These are phyloP conservation scores for Trichosporon inkin DNA, from an alignment of 1,284 basidiomycete species.

Conservation along the genomic window DNA sequence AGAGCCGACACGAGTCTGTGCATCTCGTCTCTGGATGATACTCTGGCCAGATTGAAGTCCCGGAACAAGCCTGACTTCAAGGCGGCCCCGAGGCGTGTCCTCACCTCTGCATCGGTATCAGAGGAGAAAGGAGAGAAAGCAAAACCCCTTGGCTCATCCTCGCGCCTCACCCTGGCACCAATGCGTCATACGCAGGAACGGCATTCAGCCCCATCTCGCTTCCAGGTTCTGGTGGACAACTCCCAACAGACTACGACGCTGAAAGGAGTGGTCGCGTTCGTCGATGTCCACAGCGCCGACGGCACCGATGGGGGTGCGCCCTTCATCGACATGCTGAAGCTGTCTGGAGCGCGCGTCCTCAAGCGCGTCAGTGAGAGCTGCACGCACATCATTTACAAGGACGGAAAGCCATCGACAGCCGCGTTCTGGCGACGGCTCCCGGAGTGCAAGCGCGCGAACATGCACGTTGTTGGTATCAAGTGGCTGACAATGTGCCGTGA, in stretches of 20 bases:
- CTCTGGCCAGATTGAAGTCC: conserved; percentile 36
- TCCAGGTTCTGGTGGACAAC: neutral
- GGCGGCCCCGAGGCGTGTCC: neutral
- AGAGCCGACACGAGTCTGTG: conserved; percentile 38
- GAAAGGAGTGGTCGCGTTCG: conserved; percentile 75
- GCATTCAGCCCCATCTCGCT: neutral
- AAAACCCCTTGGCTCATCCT: neutral
- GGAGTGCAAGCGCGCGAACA: conserved; percentile 58
- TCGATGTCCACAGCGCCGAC: conserved; percentile 80
- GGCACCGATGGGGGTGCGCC: conserved; percentile 78
- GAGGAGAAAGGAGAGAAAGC: neutral
- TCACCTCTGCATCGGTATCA: neutral
- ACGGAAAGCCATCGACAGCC: conserved; percentile 72
- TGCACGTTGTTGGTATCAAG: conserved; percentile 74
- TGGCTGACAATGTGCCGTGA: conserved; percentile 88
- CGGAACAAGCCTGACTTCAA: conserved; percentile 4
- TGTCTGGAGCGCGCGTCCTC: conserved; percentile 69
- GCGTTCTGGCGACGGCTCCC: conserved; percentile 62
- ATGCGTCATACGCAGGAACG: neutral
- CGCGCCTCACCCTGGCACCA: neutral
- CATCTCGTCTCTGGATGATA: conserved; percentile 40
- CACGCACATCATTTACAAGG: conserved; percentile 88
- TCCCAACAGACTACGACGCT: conserved; percentile 44
- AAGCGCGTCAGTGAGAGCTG: conserved; percentile 55
- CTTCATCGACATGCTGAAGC: conserved; percentile 77